Evolutionary conservation across 352 stramenopile species (phyloP), one percentile per base, ranked within the genome.

Genomic region (Pythium vanterpoolii): DNA sequence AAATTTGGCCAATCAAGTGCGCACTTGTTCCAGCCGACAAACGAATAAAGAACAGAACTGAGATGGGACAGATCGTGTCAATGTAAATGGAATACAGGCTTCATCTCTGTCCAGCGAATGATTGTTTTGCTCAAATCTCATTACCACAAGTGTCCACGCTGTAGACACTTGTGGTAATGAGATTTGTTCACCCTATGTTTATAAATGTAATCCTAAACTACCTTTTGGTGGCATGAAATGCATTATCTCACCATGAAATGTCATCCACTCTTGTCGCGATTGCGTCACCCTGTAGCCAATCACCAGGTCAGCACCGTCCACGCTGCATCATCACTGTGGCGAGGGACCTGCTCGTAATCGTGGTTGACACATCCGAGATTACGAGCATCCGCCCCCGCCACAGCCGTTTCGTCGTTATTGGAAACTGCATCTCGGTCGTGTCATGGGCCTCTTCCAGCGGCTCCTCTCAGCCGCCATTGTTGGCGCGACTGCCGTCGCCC

Each of bases 1-100:
- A 92, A 89, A 55, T 95, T 93, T 59, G 87, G 87, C 42, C 47
- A 77, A 18, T 87, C 79, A 4, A 86, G 73, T 52, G 68, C 76
- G 19, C 62, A 73, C 39, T 66, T 91, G 61, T 88, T 93, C 65
- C 54, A 79, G 46, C 34, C 50, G 1, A 21, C 26, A 2, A 54
- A 64, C 33, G 36, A 66, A 18, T 60, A 51, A 34, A 48, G 7
- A n/a, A 23, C n/a, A 21, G 28, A 39, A 16, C 9, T 14, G 26
- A 57, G 24, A 38, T 55, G 50, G 18, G 34, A 18, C 7, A 16
- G 11, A 40, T 40, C 31, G 31, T 36, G 31, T 14, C 31, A 36
- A 36, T 36, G 31, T n/a, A n/a, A n/a, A n/a, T n/a, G n/a, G n/a
- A n/a, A n/a, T n/a, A n/a, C n/a, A n/a, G n/a, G n/a, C n/a, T n/a